Percentiles rank a stretch among this genome's conserved stretches.
These are phyloP conservation scores for Mortierella sp. DNA, from an alignment of 371 early-diverging fungal genomes.

Conservation along the genomic window DNA sequence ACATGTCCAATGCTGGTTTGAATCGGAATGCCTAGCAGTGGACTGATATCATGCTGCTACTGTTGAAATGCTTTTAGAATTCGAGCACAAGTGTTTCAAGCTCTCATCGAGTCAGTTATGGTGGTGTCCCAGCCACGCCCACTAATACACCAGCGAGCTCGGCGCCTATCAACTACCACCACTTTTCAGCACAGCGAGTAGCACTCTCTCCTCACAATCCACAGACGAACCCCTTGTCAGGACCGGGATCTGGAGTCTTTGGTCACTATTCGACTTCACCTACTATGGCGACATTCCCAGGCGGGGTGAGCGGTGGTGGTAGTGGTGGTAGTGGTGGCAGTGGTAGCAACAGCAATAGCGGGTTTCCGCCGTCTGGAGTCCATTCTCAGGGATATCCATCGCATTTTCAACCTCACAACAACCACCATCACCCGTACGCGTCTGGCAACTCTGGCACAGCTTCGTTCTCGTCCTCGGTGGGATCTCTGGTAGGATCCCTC, in stretches of 20 bases:
- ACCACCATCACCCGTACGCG: slow-evolving; percentile 30
- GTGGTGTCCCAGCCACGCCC: slow-evolving; percentile 48
- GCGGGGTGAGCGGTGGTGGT: slow-evolving; percentile 14
- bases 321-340: slow-evolving; percentile 15
- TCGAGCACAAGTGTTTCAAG: slow-evolving; percentile 43
- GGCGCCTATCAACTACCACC: slow-evolving; percentile 41
- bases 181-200: slow-evolving; percentile 36
- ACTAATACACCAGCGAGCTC: slow-evolving; percentile 50
- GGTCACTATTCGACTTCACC: slow-evolving; percentile 42
- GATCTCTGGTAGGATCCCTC: slow-evolving; percentile 38
- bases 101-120: slow-evolving; percentile 22
- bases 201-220: slow-evolving; percentile 26
- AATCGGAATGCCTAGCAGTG: too few relatives aligned
- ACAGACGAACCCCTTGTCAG: slow-evolving; percentile 19
- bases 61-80: slow-evolving; percentile 15
- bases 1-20: too few relatives aligned
- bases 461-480: slow-evolving; percentile 45
- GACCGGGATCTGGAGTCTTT: slow-evolving; percentile 8
- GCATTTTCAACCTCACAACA: slow-evolving; percentile 6
- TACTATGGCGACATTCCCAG: slow-evolving; percentile 32
- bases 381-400: too few relatives aligned
- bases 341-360: slow-evolving; percentile 21
- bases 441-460: slow-evolving; percentile 33
- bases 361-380: too few relatives aligned
- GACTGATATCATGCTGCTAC: too few relatives aligned